Base-by-base conservation (phyloP, 2,329 filamentous ascomycete genomes). In the Arthrobotrys iridis region DNA sequence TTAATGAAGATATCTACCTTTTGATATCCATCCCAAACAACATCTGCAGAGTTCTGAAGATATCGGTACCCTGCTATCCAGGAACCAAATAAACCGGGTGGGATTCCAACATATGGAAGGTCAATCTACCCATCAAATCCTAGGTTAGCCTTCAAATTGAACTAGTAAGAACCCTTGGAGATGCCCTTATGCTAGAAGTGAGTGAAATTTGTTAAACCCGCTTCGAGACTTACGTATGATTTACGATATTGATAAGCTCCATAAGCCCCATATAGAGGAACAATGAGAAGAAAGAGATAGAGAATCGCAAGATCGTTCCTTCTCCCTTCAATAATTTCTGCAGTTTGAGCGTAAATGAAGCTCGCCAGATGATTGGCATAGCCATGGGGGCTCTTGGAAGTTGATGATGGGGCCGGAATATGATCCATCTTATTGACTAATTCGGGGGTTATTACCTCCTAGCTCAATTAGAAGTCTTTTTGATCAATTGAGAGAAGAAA, bases 1-100 rank as follows among this genome's bases (percentile, higher is more conserved):
- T 2, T 15, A 15, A 7, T n/a, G 18, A 18, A 18, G 11, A 1
- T 40, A 30, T 18, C 8, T 30, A 72, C 73, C 68, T 77, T 78
- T 57, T 30, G 30, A 33, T 77, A 78, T 8, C 77, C 77, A 30
- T 78, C 76, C 62, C 55, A 43, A 20, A 77, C 65, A 11, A 71
- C 30, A 10, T 35, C n/a, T 37, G 68, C 72, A 3, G 71, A 58
- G 22, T 73, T 20, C 4, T 37, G n/a, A 13, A 73, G 18, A 52
- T 57, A 78, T n/a, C 22, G 10, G 45, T 77, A 76, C 11, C 65
- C 73, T 22, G 77, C 77, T 55, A 45, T 77, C 77, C 77, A 78
- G 1, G 72, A 41, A 2, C 77, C 77, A 13, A 77, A 74, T 13
- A 65, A 33, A 3, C 77, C 77, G 7, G 77, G 37, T 0, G 55